Evolutionary conservation across 176 grass and related monocot genomes (phyloP), one percentile per base, ranked within the genome.

Genomic region (Eragrostis nindensis): DNA sequence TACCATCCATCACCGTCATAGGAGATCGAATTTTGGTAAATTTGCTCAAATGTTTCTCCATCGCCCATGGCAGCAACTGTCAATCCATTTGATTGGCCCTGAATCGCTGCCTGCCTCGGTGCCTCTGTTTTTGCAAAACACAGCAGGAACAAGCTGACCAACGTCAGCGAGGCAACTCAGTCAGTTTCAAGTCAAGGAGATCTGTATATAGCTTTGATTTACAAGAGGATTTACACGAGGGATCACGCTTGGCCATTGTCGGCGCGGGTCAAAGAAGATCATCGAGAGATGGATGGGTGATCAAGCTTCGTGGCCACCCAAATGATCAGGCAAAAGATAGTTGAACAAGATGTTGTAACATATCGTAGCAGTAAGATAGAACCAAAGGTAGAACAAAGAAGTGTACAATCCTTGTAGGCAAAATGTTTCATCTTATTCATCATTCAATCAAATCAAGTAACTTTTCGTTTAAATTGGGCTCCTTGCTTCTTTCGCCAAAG

Each of bases 351-450:
- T 11, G 36, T 14, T 45, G 22, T 15, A 30, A 21, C 21, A 57
- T 61, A 26, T 64, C 5, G 1, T 62, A 32, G 12, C 25, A 29
- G 5, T 5, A 1, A 41, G 39, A 17, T 26, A 38, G 8, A 55
- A 27, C 47, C 6, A 32, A 74, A 18, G 6, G 8, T 22, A 55
- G 8, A 56, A 16, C 81, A 55, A 1, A 30, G 8, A 75, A 75
- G 26, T 57, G 71, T 68, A 67, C 71, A 68, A 75, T 32, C 48
- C 7, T 32, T 45, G 39, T 83, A 67, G 81, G 39, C 24, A 5
- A 67, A 32, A 27, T 21, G 27, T 53, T 56, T 16, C 46, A 3
- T 1, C 21, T 13, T 13, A 29, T 29, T 43, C 25, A 25, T 15
- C 27, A n/a, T 44, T 45, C 9, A 21, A 64, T 75, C 7, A 67